Conservation (phyloP, 306 rosid genomes). For the Cucurbita ficifolia region DNA sequence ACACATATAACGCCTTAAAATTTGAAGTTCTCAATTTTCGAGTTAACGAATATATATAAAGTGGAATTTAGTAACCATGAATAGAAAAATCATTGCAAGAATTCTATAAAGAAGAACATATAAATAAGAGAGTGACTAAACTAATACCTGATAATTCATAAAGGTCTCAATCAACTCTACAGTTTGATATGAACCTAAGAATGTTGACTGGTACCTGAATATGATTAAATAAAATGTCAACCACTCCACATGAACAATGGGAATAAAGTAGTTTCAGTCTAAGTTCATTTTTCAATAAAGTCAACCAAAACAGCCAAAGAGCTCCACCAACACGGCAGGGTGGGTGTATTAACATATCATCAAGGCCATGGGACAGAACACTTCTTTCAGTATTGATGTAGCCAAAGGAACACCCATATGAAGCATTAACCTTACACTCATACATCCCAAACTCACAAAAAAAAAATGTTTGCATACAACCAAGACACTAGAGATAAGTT, state of each 20-base stretch:
- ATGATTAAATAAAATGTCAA: neutral
- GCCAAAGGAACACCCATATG: neutral
- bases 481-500: neutral
- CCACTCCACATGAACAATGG: neutral
- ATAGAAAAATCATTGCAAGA: neutral
- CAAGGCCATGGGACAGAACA: neutral
- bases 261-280: neutral
- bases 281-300: neutral
- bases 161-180: slow-evolving; percentile 88
- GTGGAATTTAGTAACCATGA: neutral
- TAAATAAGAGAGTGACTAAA: neutral
- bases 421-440: neutral
- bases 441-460: neutral
- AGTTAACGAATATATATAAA: neutral
- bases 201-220: slow-evolving; percentile 88
- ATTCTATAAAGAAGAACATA: neutral
- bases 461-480: neutral
- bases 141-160: slow-evolving; percentile 85
- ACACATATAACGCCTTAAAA: neutral
- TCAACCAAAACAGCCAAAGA: neutral
- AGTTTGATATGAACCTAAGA: slow-evolving; percentile 86
- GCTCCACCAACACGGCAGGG: neutral
- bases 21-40: neutral
- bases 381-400: neutral
- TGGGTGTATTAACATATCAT: neutral